A percentile compares a stretch with the other conserved stretches of the same genome.
These are phyloP conservation scores for Pythium grandisporangium DNA, from an alignment of 352 stramenopile species.

Conservation along the genomic window DNA sequence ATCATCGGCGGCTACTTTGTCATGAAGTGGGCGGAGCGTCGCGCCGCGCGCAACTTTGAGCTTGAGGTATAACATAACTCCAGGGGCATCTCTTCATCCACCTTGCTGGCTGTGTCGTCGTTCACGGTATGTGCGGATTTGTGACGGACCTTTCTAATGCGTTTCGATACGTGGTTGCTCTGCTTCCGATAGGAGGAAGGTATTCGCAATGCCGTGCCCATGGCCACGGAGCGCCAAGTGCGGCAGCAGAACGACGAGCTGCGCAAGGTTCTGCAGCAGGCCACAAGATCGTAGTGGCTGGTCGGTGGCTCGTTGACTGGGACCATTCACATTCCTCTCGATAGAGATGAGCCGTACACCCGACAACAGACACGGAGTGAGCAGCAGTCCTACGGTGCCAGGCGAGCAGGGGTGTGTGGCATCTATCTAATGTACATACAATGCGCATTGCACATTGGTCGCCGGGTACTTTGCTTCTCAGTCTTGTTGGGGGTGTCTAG, in stretches of 20 bases:
- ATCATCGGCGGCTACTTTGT: slow-evolving; percentile 86
- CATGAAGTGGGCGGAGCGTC: slow-evolving; percentile 86
- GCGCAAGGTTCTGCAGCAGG: slow-evolving; percentile 14
- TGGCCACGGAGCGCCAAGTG: slow-evolving; percentile 30
- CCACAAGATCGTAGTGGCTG: slow-evolving; percentile 4
- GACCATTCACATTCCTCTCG: background rate
- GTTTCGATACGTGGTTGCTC: background rate
- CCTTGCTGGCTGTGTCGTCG: no score
- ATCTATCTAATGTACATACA: no score
- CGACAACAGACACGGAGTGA: no score
- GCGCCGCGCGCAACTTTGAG: slow-evolving; percentile 67
- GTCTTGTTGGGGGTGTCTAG: no score
- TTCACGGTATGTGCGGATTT: slow-evolving; percentile 1
- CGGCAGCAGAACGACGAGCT: slow-evolving; percentile 66
- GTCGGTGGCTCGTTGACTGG: slow-evolving; percentile 2
- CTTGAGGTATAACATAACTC: slow-evolving; percentile 55
- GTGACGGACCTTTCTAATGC: background rate
- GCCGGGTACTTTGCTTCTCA: no score
- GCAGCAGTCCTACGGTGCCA: no score
- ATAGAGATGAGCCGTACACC: background rate
- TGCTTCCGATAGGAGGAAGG: slow-evolving; percentile 32
- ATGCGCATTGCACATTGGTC: no score
- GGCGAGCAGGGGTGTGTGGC: no score
- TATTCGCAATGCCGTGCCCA: slow-evolving; percentile 45
- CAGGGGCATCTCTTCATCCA: no score